Percentiles rank a stretch among this genome's conserved stretches.
These are phyloP conservation scores for Aureobasidium lini DNA, from an alignment of 2,329 filamentous ascomycete genomes.

Conservation along the genomic window DNA sequence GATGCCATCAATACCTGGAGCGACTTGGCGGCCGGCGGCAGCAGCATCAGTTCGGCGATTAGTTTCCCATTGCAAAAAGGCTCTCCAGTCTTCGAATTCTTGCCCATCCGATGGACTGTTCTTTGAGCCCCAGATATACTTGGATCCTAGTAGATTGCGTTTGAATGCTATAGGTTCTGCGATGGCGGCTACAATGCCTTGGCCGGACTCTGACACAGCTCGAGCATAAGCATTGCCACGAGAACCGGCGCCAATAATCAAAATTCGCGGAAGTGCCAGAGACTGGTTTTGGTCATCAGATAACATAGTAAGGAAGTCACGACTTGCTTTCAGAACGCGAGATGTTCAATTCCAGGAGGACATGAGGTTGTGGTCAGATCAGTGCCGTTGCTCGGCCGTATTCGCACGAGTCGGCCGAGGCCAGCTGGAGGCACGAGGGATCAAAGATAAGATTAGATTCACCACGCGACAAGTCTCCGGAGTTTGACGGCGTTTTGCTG, in stretches of 20 bases:
- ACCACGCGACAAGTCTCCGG: background rate
- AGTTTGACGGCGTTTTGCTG: slow-evolving; percentile 9
- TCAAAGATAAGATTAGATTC: background rate
- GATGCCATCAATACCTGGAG: slow-evolving; percentile 45
- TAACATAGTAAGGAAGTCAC: background rate
- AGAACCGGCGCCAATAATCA: slow-evolving; percentile 77
- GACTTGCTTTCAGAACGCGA: too few relatives aligned
- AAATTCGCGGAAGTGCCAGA: slow-evolving; percentile 43
- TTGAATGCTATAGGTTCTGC: slow-evolving; percentile 77
- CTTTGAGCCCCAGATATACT: slow-evolving; percentile 61
- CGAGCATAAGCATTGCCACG: slow-evolving; percentile 68
- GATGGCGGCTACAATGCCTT: slow-evolving; percentile 66
- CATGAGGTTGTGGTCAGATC: background rate
- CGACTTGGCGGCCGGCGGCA: slow-evolving; percentile 38
- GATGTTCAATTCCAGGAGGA: background rate
- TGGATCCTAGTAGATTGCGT: slow-evolving; percentile 59
- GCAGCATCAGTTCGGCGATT: slow-evolving; percentile 49
- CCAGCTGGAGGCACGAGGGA: background rate
- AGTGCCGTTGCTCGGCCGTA: background rate
- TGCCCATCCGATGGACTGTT: slow-evolving; percentile 50
- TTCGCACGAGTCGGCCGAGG: background rate
- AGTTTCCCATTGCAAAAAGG: slow-evolving; percentile 68
- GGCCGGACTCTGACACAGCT: slow-evolving; percentile 56
- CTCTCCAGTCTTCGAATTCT: slow-evolving; percentile 64
- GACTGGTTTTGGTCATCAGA: background rate